phyloP scores from a whole-genome alignment of 192 early-diverging fungal species.

The Entomortierella beljakovae region DNA sequence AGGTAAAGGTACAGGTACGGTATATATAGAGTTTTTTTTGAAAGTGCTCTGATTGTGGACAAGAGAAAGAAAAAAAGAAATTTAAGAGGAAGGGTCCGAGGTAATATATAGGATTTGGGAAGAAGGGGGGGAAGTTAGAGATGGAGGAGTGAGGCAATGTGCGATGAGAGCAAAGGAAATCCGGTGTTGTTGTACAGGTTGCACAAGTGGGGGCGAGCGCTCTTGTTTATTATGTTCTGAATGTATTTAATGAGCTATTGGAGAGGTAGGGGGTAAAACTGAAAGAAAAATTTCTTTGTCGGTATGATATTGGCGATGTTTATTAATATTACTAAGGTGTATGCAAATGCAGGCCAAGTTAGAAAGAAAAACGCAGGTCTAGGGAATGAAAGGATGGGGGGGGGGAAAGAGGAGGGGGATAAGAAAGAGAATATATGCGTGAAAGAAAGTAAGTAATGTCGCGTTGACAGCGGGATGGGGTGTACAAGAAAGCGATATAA shows the following conservation, averaged over 20 bases:
- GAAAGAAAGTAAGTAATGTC: conserved; percentile 1
- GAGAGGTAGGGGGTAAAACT: conserved; percentile 1
- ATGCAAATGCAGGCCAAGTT: no score
- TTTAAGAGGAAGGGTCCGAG: background rate
- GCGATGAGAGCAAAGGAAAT: background rate
- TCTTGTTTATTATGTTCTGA: background rate
- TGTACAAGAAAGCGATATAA: background rate
- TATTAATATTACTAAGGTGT: no score
- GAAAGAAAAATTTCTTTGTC: no score
- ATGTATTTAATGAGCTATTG: background rate
- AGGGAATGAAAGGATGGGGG: background rate
- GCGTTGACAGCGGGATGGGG: conserved; percentile 17
- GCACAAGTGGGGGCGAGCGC: conserved; percentile 13
- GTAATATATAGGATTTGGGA: background rate
- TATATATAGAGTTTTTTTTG: background rate
- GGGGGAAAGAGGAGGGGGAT: background rate
- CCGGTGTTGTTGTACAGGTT: conserved; percentile 29
- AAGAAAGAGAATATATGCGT: background rate
- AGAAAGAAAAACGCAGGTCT: no score
- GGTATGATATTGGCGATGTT: background rate
- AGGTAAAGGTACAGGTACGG: background rate
- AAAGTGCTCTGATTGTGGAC: background rate
- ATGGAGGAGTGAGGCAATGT: background rate
- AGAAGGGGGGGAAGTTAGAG: background rate
- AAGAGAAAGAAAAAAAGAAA: conserved; percentile 3